Evolutionary conservation across 1,284 basidiomycete genomes (phyloP).

Genomic region (Cutaneotrichosporon curvatum): DNA sequence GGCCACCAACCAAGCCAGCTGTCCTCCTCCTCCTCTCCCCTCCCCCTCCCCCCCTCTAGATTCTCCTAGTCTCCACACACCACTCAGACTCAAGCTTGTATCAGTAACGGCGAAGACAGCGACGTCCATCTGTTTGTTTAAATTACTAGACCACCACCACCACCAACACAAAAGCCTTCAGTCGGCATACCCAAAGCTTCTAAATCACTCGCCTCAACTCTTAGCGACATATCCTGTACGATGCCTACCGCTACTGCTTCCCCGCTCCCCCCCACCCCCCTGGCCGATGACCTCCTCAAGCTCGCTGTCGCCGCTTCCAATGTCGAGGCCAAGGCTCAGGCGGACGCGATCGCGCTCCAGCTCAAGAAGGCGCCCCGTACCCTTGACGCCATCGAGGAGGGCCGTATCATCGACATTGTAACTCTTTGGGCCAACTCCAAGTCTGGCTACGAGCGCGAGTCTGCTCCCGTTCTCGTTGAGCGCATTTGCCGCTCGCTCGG

Average conservation of each 20-base stretch:
- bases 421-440: slow-evolving; percentile 73
- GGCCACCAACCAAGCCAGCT: too few species aligned
- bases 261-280: slow-evolving; percentile 35
- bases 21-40: too few species aligned
- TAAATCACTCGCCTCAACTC: too few species aligned
- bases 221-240: background rate
- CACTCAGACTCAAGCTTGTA: slow-evolving; percentile 1
- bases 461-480: slow-evolving; percentile 75
- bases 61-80: background rate
- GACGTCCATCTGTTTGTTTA: too few species aligned
- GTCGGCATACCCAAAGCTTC: too few species aligned
- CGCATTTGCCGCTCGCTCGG: slow-evolving; percentile 67
- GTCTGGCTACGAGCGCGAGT: slow-evolving; percentile 86
- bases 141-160: too few species aligned
- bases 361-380: slow-evolving; percentile 38
- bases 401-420: slow-evolving; percentile 56
- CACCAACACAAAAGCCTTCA: too few species aligned
- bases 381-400: slow-evolving; percentile 36
- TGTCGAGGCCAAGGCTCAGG: slow-evolving; percentile 43
- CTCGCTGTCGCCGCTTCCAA: slow-evolving; percentile 37
- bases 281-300: slow-evolving; percentile 31
- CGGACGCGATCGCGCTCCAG: slow-evolving; percentile 38
- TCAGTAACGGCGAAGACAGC: background rate
- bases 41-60: too few species aligned
- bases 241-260: slow-evolving; percentile 25